Evolutionary conservation across 2,329 filamentous ascomycete species (phyloP), one percentile per base, ranked within the genome.

Genomic region (Trichophaea hybrida): DNA sequence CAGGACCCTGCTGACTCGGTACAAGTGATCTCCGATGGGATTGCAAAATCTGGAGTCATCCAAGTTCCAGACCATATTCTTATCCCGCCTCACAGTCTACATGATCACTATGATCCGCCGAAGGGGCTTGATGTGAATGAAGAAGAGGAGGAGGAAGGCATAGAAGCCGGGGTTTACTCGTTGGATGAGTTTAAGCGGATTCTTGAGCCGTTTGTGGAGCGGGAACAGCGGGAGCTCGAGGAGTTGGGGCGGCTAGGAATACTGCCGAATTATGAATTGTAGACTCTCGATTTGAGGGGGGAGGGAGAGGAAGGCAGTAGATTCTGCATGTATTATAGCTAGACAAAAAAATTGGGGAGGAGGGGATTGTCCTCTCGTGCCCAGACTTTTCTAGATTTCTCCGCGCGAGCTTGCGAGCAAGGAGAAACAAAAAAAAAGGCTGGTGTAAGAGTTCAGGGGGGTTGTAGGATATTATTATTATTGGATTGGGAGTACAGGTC

Each of bases 41-140:
- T 93, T 58, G 85, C 84, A 0, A 80, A 78, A 68, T 86, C 95
- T 69, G 90, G 90, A 35, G 88, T 91, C 12, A 79, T 94, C 40
- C 90, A 95, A 59, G 82, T 91, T 13, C 76, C 93, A 0, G 77
- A 78, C 52, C 77, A 77, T 59, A 81, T 95, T 0, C 73, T 94
- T 59, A 81, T 96, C 64, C 90, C 90, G 46, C 87, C 88, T 1
- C 82, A 80, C 72, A 77, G 76, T 62, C 69, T 75, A 12, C 48
- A 73, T 66, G 72, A 72, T 61, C 69, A 69, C 12, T 43, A 64
- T 60, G 1, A 72, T 6, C 49, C 60, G 8, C 54, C 54, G 32
- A 71, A 52, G 70, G 69, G 70, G 33, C 7, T 53, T 13, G 24
- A 13, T 7, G 71, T 74, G 43, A 70, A 71, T 17, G 75, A 73